Evolutionary conservation across 306 rosid genomes (phyloP), one percentile per base, ranked within the genome.

Genomic region (Vicia faba): DNA sequence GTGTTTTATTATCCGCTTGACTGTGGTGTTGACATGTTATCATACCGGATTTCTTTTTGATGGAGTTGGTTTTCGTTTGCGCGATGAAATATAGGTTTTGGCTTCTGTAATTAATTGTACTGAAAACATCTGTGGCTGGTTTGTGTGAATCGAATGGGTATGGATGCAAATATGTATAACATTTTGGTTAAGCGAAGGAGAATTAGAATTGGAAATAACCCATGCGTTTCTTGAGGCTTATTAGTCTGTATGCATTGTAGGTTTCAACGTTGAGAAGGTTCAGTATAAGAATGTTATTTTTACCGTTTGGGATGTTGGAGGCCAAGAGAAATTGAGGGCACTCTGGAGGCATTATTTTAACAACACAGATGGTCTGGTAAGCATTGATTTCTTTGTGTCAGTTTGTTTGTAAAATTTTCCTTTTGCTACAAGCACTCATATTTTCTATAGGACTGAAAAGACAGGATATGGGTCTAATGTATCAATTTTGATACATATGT

Each of bases 271-370:
- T 78, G 99, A 93, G 86, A 93, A 93, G 78, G 91, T 93, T 74
- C 99, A 95, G 81, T 90, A 95, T 72, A 95, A 95, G 86, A 95
- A 95, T 84, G 99, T 95, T 40, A 41, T 95, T 53, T 95, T 95
- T 88, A 95, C 97, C 0, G 99, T 95, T 79, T 95, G 99, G 99
- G 99, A 95, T 74, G 99, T 95, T 11, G 99, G 99, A 4, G 99
- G 99, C 11, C 99, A 95, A 81, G 99, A 95, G 78, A 95, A 95
- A 81, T 65, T 95, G 74, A 90, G 97, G 87, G 89, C 92, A 54
- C 87, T 95, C 5, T 95, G 99, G 97, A 88, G 99, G 89, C 99
- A 95, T 79, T 95, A 95, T 87, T 95, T 95, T 63, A 95, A 88
- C 78, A 95, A 95, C 74, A 95, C 97, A 0, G 99, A 95, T 68